Evolutionary conservation across 1,284 basidiomycete species (phyloP), one percentile per base, ranked within the genome.

Genomic region (Pholiota adiposa): DNA sequence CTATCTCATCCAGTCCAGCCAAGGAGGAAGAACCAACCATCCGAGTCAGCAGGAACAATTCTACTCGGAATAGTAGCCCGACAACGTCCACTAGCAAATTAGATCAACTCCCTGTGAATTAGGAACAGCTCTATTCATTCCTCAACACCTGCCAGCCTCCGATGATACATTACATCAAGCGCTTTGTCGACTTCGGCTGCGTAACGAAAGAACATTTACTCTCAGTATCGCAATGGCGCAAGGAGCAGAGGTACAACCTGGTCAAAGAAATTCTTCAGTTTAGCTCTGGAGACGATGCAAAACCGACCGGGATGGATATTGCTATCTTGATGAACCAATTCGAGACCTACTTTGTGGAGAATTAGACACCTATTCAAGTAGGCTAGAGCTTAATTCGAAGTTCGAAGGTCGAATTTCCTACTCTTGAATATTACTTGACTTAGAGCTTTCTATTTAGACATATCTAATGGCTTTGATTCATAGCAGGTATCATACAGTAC

Each of bases 121-220:
- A 43, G 9, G 9, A 16, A 4, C 23, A 46, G 3, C 38, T 63
- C 18, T 49, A 52, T 33, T 19, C 43, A 6, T 60, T 63, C 31
- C 58, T 64, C 27, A 23, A 29, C 12, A 51, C 59, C 12, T 63
- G 61, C 40, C 53, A 23, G 9, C 64, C 64, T 8, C 54, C 56
- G 3, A 65, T 65, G 64, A 38, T 23, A 12, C 56, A 61, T 2
- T 61, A 51, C 54, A 46, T 61, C 3, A 51, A 41, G 11, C 53
- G 51, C 16, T 61, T 65, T 34, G 50, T 65, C 25, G 54, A 58
- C 21, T 63, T 54, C 31, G 64, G 64, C 2, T 63, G 59, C 21
- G 36, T 5, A 12, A 54, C 43, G 31, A 44, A 40, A 7, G 38
- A 59, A 11, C 56, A 56, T 48, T 41, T 65, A 11, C 34, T 18